A percentile compares a stretch with the other conserved stretches of the same genome.
Conservation (phyloP, 1,284 basidiomycete genomes). For the Phellinidium pouzarii region DNA sequence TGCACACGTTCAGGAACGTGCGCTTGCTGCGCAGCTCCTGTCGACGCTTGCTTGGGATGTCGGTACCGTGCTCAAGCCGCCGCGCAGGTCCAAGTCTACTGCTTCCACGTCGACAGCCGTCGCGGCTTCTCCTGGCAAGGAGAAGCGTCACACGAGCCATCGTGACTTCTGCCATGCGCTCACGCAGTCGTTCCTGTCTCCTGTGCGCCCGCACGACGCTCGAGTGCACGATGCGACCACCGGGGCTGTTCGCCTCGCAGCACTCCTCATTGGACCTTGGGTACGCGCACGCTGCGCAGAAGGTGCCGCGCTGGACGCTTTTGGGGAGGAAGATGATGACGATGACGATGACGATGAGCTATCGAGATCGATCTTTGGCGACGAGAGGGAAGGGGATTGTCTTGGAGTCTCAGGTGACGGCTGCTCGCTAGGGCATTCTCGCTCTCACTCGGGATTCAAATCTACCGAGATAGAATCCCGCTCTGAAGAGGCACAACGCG, state of each 20-base stretch:
- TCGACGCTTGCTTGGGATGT: conserved; percentile 49
- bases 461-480: background rate
- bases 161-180: conserved; percentile 64
- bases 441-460: background rate
- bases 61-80: conserved; percentile 11
- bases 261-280: conserved; percentile 61
- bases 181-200: conserved; percentile 51
- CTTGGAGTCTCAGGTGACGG: conserved; percentile 15
- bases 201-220: conserved; percentile 31
- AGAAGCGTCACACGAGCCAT: conserved; percentile 45
- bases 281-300: conserved; percentile 32
- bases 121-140: conserved; percentile 28
- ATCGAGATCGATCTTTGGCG: background rate
- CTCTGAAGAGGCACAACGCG: background rate
- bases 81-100: background rate
- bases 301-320: conserved; percentile 6
- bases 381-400: conserved; percentile 1
- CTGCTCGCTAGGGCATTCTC: conserved; percentile 9
- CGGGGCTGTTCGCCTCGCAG: conserved; percentile 57
- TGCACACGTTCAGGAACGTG: background rate
- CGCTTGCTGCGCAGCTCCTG: conserved; percentile 27
- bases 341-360: conserved; percentile 1
- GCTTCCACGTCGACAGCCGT: background rate
- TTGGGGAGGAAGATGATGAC: conserved; percentile 3
- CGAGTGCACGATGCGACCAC: conserved; percentile 58